Conservation (phyloP, 1,139 yeast genomes). For the Eremothecium gossypii region DNA sequence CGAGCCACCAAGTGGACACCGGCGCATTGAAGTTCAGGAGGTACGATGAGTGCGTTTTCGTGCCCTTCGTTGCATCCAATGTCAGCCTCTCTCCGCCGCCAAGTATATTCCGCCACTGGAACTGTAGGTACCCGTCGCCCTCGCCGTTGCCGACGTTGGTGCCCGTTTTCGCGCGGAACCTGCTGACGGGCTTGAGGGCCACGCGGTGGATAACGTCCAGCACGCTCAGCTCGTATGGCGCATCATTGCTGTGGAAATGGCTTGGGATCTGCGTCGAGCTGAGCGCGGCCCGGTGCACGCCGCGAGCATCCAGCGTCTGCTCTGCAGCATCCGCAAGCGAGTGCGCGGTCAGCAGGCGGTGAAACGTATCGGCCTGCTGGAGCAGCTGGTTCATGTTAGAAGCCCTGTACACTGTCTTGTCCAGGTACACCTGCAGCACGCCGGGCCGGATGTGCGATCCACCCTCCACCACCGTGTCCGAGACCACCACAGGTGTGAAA, state of each 20-base stretch:
- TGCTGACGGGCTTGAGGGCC: slow-evolving; percentile 50
- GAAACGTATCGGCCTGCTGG: slow-evolving; percentile 20
- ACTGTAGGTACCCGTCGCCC: slow-evolving; percentile 82
- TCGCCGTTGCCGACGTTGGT: slow-evolving; percentile 92
- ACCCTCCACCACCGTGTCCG: slow-evolving; percentile 18
- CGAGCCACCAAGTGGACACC: slow-evolving; percentile 27
- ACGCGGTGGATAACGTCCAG: slow-evolving; percentile 48
- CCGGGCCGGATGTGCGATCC: slow-evolving; percentile 15
- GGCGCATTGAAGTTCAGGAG: slow-evolving; percentile 59
- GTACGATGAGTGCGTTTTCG: slow-evolving; percentile 70
- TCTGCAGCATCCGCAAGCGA: slow-evolving; percentile 20
- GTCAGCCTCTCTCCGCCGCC: slow-evolving; percentile 82
- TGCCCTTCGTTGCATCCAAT: slow-evolving; percentile 72
- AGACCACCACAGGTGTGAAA: slow-evolving; percentile 18
- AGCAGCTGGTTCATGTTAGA: slow-evolving; percentile 21
- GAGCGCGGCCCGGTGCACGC: slow-evolving; percentile 8
- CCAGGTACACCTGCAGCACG: slow-evolving; percentile 21
- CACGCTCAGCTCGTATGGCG: slow-evolving; percentile 14
- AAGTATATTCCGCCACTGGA: slow-evolving; percentile 66
- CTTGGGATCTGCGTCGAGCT: slow-evolving; percentile 10
- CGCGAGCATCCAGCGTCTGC: slow-evolving; percentile 17
- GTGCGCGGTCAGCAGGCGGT: slow-evolving; percentile 21
- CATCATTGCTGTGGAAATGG: slow-evolving; percentile 9
- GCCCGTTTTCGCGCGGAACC: slow-evolving; percentile 77
- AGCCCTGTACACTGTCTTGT: slow-evolving; percentile 23